Conservation (phyloP, 2,329 filamentous ascomycete species). For the Colletotrichum sojae region DNA sequence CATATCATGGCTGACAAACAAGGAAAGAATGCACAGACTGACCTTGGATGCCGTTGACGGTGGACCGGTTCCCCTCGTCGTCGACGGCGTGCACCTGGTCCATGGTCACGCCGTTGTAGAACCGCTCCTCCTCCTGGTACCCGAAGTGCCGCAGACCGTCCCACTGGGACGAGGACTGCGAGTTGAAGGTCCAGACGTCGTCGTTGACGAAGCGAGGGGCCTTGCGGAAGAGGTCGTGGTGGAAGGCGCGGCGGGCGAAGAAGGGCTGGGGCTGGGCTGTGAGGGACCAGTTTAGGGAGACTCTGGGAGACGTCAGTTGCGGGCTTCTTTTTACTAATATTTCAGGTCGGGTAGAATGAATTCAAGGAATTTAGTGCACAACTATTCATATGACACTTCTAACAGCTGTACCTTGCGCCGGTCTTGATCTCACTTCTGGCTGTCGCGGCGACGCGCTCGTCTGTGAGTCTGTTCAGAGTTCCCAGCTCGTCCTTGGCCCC, state of each 20-base stretch:
- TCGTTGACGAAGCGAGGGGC: slow-evolving; percentile 49
- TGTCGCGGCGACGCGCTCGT: slow-evolving; percentile 65
- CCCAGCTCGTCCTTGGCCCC: slow-evolving; percentile 71
- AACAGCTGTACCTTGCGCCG: slow-evolving; percentile 58
- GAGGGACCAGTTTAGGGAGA: slow-evolving; percentile 54
- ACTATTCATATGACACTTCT: not conserved
- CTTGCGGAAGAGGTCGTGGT: slow-evolving; percentile 50
- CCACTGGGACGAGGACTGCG: slow-evolving; percentile 57
- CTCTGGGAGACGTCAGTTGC: slow-evolving; percentile 30
- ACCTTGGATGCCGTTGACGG: slow-evolving; percentile 42
- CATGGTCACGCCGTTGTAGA: slow-evolving; percentile 48
- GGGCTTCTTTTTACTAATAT: no score
- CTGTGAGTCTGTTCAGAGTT: slow-evolving; percentile 72
- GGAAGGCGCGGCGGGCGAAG: slow-evolving; percentile 49
- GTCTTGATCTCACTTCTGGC: slow-evolving; percentile 67
- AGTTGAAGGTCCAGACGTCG: slow-evolving; percentile 52
- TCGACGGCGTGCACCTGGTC: slow-evolving; percentile 65
- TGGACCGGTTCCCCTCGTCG: slow-evolving; percentile 43
- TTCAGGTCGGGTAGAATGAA: no score
- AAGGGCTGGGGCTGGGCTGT: slow-evolving; percentile 50
- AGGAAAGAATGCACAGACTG: not conserved
- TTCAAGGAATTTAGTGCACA: no score
- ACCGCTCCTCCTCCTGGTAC: slow-evolving; percentile 54
- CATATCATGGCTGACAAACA: no score
- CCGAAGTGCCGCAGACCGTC: slow-evolving; percentile 56